Evolutionary conservation across 2,329 filamentous ascomycete genomes (phyloP).

Genomic region (Fusarium phyllophilum): DNA sequence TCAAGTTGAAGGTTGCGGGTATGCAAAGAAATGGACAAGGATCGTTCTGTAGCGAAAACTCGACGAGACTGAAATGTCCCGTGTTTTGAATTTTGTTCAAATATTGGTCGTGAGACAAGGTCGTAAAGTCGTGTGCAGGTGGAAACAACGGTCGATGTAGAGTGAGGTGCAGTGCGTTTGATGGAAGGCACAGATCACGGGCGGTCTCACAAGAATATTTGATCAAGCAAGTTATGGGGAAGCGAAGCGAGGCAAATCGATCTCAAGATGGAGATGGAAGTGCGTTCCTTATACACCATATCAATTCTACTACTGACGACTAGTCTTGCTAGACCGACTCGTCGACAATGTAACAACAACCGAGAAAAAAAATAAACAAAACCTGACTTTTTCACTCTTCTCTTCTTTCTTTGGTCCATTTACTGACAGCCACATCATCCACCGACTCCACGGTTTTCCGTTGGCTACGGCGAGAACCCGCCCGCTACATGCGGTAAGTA

Average conservation of each 20-base stretch:
- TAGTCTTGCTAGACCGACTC: constrained; percentile 27
- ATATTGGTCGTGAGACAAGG: constrained; percentile 2
- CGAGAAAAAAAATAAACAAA: constrained; percentile 31
- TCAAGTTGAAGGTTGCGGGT: constrained; percentile 20
- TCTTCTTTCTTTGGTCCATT: constrained; percentile 34
- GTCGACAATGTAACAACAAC: constrained; percentile 13
- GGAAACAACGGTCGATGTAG: constrained; percentile 9
- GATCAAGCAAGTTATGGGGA: background rate
- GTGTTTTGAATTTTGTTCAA: constrained; percentile 8
- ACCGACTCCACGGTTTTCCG: constrained; percentile 30
- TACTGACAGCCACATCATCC: constrained; percentile 45
- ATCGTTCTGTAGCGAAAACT: constrained; percentile 27
- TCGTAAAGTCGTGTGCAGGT: constrained; percentile 7
- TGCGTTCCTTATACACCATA: constrained; percentile 37
- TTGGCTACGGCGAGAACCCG: constrained; percentile 37
- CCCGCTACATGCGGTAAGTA: constrained; percentile 18
- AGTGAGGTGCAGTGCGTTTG: constrained; percentile 13
- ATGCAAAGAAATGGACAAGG: constrained; percentile 31
- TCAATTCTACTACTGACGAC: background rate
- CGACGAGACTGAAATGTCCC: constrained; percentile 5
- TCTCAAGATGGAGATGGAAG: constrained; percentile 4
- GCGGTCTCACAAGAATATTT: background rate
- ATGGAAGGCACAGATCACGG: background rate
- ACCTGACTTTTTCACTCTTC: constrained; percentile 11
- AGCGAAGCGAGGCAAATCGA: background rate